These are phyloP conservation scores for Debaryomyces tyrocola DNA, from an alignment of 805 yeast species.

Conservation along the genomic window DNA sequence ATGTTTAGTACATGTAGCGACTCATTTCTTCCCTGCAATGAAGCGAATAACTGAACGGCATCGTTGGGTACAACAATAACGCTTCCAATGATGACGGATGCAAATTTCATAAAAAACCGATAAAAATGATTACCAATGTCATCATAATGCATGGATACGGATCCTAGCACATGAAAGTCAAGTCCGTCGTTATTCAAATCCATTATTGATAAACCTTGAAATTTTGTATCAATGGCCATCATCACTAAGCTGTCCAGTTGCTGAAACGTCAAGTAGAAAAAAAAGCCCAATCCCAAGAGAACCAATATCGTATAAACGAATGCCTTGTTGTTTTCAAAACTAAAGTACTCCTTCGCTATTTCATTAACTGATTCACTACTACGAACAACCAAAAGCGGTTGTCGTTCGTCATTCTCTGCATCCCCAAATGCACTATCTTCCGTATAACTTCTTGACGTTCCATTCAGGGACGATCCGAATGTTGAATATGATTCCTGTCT, in stretches of 20 bases:
- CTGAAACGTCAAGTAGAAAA: neutral
- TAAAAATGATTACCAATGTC: conserved; percentile 20
- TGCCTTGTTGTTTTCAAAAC: neutral
- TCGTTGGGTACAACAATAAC: conserved; percentile 20
- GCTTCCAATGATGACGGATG: conserved; percentile 22
- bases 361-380: neutral
- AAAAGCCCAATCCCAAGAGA: neutral
- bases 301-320: neutral
- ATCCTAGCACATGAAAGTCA: conserved; percentile 25
- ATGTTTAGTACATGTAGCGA: conserved; percentile 24
- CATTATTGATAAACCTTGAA: neutral
- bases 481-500: no score
- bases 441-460: no score
- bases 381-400: neutral
- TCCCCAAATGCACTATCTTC: neutral
- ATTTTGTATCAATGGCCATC: neutral
- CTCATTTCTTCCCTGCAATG: conserved; percentile 8
- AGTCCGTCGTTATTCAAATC: conserved; percentile 26
- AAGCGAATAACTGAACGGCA: conserved; percentile 18
- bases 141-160: conserved; percentile 27
- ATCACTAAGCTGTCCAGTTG: neutral
- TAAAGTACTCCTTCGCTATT: neutral
- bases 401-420: neutral
- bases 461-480: no score
- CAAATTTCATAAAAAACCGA: conserved; percentile 17